These are phyloP conservation scores for Aspergillus olivimuriae DNA, from an alignment of 495 filamentous ascomycete species.

Conservation along the genomic window DNA sequence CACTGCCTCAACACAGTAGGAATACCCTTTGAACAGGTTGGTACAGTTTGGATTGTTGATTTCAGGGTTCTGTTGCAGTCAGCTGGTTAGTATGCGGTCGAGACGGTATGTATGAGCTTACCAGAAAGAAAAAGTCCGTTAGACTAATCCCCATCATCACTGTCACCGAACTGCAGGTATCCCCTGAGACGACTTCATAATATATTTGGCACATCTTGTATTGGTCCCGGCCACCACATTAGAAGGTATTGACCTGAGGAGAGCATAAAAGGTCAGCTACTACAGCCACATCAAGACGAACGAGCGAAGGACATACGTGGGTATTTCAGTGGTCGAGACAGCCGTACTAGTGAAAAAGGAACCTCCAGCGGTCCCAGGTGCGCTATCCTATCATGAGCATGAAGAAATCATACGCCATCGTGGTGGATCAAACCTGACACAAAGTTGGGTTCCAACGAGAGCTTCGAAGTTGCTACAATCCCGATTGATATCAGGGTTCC, in stretches of 20 bases:
- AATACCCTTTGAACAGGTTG: constrained; percentile 10
- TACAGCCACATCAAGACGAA: too few species aligned
- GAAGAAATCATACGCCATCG: too few species aligned
- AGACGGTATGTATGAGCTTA: not conserved
- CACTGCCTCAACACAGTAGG: constrained; percentile 17
- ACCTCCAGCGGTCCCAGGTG: not conserved
- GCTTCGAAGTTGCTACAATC: constrained; percentile 11
- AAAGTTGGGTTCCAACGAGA: constrained; percentile 3
- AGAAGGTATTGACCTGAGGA: constrained; percentile 2
- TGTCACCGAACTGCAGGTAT: constrained; percentile 9
- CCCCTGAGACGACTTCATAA: constrained; percentile 11
- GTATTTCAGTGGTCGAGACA: not conserved
- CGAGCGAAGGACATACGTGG: too few species aligned
- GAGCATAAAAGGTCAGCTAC: too few species aligned
- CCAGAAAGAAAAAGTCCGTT: constrained; percentile 14
- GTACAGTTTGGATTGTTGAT: constrained; percentile 11
- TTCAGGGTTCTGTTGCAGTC: not conserved
- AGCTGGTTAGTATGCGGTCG: not conserved
- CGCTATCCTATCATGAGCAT: not conserved
- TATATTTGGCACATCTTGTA: constrained; percentile 14
- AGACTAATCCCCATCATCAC: constrained; percentile 5
- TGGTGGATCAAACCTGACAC: constrained; percentile 8
- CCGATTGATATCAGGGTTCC: constrained; percentile 19
- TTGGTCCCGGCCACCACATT: constrained; percentile 3
- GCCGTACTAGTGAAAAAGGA: not conserved